Conservation (phyloP, 768 basidiomycete genomes). For the Sporobolomyces roseus region DNA sequence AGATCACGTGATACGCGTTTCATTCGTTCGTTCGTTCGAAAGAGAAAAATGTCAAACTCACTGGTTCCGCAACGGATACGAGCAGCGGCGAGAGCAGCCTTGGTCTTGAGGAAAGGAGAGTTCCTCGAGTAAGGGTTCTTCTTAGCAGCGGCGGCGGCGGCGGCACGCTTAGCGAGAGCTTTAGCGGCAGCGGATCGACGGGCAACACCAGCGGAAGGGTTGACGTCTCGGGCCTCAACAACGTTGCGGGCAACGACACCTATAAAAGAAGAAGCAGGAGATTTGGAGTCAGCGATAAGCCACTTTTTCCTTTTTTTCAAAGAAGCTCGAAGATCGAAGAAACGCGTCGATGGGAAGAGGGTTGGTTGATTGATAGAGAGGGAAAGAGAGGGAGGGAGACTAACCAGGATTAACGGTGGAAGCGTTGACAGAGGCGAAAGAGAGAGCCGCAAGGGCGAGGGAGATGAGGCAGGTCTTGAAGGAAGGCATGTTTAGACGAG, state of each 20-base stretch:
- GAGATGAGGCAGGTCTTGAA: conserved; percentile 35
- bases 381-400: neutral
- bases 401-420: conserved; percentile 5
- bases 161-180: conserved; percentile 27
- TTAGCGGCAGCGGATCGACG: conserved; percentile 31
- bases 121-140: conserved; percentile 25
- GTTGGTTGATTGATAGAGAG: neutral
- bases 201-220: conserved; percentile 24
- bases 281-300: neutral
- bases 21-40: too few relatives aligned
- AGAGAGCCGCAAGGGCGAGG: conserved; percentile 34
- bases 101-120: conserved; percentile 24
- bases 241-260: conserved; percentile 27
- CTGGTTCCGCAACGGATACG: conserved; percentile 35
- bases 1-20: too few relatives aligned
- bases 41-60: neutral
- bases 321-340: neutral
- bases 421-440: conserved; percentile 33
- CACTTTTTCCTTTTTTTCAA: neutral
- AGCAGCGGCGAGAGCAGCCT: conserved; percentile 21
- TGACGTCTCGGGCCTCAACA: conserved; percentile 10
- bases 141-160: conserved; percentile 4
- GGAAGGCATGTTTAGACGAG: conserved; percentile 36
- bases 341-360: neutral
- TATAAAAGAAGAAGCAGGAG: neutral